Base-by-base conservation (phyloP, 2,329 filamentous ascomycete genomes). In the Aspergillus tubingensis region DNA sequence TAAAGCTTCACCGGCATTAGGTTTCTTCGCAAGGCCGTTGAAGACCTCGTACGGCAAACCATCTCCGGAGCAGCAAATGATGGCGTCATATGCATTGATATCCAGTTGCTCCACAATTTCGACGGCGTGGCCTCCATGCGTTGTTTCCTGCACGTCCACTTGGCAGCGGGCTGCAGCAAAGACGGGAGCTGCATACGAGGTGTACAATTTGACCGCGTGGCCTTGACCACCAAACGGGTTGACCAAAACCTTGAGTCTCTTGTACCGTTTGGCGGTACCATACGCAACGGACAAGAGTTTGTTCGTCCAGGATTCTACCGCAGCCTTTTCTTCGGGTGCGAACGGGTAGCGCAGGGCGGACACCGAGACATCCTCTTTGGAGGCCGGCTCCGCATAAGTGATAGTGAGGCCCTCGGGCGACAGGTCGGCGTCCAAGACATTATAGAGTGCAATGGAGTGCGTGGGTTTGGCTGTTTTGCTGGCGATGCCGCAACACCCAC, bases 221-320 rank as follows among this genome's bases (percentile, higher is more conserved):
- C 94, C 94, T 44, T 92, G 90, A 0, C 95, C 95, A 13, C 92
- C 91, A 69, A 93, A 90, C 0, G 95, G 95, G 75, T 99, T 99
- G 63, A 99, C 84, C 47, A 98, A 80, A 11, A 98, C 88, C 74
- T 95, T 96, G 64, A 95, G 88, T 50, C 91, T 87, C 76, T 92
- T 95, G 60, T 82, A 84, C 56, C 83, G 84, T 69, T 89, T 86
- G 1, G 90, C 84, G 7, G 81, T 79, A 58, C 80, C 88, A 70
- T 96, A 97, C 23, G 93, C 87, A 50, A 83, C 83, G 38, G 86
- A 79, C 19, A 96, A 74, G 36, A 97, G 82, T 55, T 79, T 80
- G 27, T 83, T 80, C 39, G 88, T 79, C 87, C 91, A 97, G 59
- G 73, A 68, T 51, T 83, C 80, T 8, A 82, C 78, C n/a, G 82